Evolutionary conservation across 148 eudicot species (phyloP), one percentile per base, ranked within the genome.

Genomic region (Simmondsia chinensis): DNA sequence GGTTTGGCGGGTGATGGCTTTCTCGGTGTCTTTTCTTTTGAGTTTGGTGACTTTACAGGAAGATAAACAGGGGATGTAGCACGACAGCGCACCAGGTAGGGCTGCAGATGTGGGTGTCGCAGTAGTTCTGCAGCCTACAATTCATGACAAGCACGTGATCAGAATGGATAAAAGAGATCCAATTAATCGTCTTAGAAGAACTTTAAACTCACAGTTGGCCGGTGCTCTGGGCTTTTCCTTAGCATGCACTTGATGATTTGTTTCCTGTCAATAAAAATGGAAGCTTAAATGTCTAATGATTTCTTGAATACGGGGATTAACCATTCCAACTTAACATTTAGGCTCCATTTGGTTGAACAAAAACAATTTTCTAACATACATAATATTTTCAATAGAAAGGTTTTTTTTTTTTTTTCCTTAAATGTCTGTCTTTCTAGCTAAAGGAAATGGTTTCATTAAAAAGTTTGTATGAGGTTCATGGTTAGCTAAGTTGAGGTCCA

Each of bases 191-290:
- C 19, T 27, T 23, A 21, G 19, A 43, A 13, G 20, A 24, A 16
- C 20, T 20, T 13, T 28, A 26, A 62, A 76, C 94, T 76, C 63
- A 91, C 99, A 18, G 96, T 86, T 19, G 99, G 99, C 53, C 99
- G 60, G 63, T 82, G 79, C 52, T 91, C 99, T n/a, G 99, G 87
- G 40, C 61, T 79, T 68, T 82, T 91, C 64, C 99, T 75, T 43
- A 91, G 72, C 99, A 91, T 86, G 65, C 61, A 82, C 69, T 91
- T 91, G 24, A 91, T 79, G 17, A 91, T 82, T 68, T 91, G 99
- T 58, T 80, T 82, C 74, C 99, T 91, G 75, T n/a, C n/a, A n/a
- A n/a, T n/a, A n/a, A n/a, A n/a, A n/a, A n/a, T n/a, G n/a, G n/a
- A n/a, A n/a, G n/a, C n/a, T n/a, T n/a, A n/a, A n/a, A n/a, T n/a